These are phyloP conservation scores for Dryas octopetala DNA, from an alignment of 306 rosid species.

Conservation along the genomic window DNA sequence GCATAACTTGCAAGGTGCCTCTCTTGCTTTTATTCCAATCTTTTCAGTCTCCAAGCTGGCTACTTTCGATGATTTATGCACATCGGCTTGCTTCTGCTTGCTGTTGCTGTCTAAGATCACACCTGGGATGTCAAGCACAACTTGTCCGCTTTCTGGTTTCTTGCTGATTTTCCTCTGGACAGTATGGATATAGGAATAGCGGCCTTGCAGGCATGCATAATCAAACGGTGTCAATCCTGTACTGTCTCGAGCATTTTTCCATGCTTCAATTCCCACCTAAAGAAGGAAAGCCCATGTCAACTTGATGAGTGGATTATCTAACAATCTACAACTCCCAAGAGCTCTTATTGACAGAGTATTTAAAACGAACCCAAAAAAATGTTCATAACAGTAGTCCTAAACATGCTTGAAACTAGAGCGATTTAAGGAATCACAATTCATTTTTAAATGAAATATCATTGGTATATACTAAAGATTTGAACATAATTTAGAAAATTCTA, in stretches of 20 bases:
- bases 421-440: background rate
- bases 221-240: slow-evolving; percentile 73
- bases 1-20: slow-evolving; percentile 47
- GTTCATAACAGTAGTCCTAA: background rate
- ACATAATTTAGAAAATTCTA: no score
- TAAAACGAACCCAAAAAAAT: background rate
- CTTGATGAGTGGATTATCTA: background rate
- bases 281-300: slow-evolving; percentile 15
- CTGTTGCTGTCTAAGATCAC: slow-evolving; percentile 35
- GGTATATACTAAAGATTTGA: no score
- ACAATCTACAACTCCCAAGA: background rate
- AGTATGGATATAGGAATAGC: slow-evolving; percentile 62
- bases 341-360: no score
- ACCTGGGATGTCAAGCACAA: slow-evolving; percentile 67
- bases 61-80: slow-evolving; percentile 36
- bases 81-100: slow-evolving; percentile 43
- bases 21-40: slow-evolving; percentile 17
- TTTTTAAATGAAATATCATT: no score
- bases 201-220: slow-evolving; percentile 58
- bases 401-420: background rate
- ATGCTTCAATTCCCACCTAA: slow-evolving; percentile 90
- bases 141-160: slow-evolving; percentile 42
- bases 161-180: slow-evolving; percentile 58
- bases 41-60: slow-evolving; percentile 54
- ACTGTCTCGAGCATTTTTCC: slow-evolving; percentile 63